phyloP scores from a whole-genome alignment of 2,329 filamentous ascomycete genomes.

The Achaetomium macrosporum region DNA sequence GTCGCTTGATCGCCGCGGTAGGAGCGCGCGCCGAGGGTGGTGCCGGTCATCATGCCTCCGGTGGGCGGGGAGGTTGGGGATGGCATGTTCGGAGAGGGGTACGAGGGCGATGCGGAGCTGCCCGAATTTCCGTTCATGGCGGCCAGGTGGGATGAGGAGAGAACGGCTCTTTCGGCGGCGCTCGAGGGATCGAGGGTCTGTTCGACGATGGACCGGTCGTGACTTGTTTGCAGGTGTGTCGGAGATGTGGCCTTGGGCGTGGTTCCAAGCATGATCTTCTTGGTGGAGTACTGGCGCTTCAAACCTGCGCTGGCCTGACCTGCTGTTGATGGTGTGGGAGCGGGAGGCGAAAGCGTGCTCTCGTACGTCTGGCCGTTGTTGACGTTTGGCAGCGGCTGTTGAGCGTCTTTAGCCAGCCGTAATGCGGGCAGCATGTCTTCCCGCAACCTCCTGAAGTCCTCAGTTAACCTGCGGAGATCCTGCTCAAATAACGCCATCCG shows the following conservation, averaged over 20 bases:
- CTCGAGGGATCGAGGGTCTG: slow-evolving; percentile 62
- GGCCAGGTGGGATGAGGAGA: slow-evolving; percentile 63
- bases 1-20: slow-evolving; percentile 54
- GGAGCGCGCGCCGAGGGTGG: slow-evolving; percentile 54
- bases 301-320: slow-evolving; percentile 50
- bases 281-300: slow-evolving; percentile 68
- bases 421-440: slow-evolving; percentile 90
- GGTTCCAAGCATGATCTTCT: slow-evolving; percentile 64
- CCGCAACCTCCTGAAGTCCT: slow-evolving; percentile 81
- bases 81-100: slow-evolving; percentile 60
- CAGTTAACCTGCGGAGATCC: slow-evolving; percentile 74
- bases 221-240: slow-evolving; percentile 62
- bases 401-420: slow-evolving; percentile 84
- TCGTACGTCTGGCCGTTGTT: slow-evolving; percentile 46
- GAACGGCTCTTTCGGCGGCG: slow-evolving; percentile 60
- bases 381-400: slow-evolving; percentile 70
- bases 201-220: slow-evolving; percentile 59
- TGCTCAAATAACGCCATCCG: slow-evolving; percentile 77
- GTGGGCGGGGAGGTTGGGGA: slow-evolving; percentile 64
- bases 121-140: slow-evolving; percentile 61
- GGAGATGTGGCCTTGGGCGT: slow-evolving; percentile 73
- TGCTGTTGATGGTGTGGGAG: slow-evolving; percentile 48
- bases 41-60: slow-evolving; percentile 39
- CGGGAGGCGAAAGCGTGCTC: slow-evolving; percentile 49
- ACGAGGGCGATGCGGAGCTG: slow-evolving; percentile 48